Evolutionary conservation across 257 asterid species (phyloP).

Genomic region (Pogostemon cablin): DNA sequence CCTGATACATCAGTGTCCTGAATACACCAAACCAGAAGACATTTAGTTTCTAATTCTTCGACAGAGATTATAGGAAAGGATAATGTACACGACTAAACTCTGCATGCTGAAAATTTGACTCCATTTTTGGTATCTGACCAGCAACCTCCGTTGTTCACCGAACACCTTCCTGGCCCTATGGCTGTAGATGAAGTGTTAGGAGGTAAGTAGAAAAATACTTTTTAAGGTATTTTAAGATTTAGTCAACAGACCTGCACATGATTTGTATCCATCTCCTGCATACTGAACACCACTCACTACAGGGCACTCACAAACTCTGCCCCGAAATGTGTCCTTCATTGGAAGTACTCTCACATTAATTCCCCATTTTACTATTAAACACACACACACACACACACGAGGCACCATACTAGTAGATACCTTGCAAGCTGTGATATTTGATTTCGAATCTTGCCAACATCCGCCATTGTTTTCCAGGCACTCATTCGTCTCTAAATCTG

Average conservation of each 20-base stretch:
- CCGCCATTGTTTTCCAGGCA: slow-evolving; percentile 87
- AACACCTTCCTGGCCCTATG: slow-evolving; percentile 92
- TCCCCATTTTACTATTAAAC: not conserved
- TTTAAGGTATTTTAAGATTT: not conserved
- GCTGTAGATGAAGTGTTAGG: slow-evolving; percentile 44
- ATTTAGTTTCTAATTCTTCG: not conserved
- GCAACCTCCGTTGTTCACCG: slow-evolving; percentile 74
- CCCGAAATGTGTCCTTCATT: slow-evolving; percentile 83
- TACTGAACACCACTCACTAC: slow-evolving; percentile 66
- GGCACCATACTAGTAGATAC: slow-evolving; percentile 32
- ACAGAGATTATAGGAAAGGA: not conserved
- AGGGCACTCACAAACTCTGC: slow-evolving; percentile 93
- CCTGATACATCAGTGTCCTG: slow-evolving; percentile 75
- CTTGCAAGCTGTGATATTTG: slow-evolving; percentile 87
- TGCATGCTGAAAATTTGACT: slow-evolving; percentile 69
- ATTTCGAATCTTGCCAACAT: slow-evolving; percentile 69
- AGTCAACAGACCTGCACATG: slow-evolving; percentile 61
- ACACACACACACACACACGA: not conserved
- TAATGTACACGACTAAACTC: slow-evolving; percentile 46
- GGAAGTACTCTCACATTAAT: not conserved
- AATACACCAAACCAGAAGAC: not conserved
- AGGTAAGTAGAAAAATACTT: not conserved
- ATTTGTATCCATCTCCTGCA: slow-evolving; percentile 80
- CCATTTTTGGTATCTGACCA: slow-evolving; percentile 73
- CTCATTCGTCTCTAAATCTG: slow-evolving; percentile 87